Evolutionary conservation across 768 basidiomycete species (phyloP).

Genomic region (Chiua virens): DNA sequence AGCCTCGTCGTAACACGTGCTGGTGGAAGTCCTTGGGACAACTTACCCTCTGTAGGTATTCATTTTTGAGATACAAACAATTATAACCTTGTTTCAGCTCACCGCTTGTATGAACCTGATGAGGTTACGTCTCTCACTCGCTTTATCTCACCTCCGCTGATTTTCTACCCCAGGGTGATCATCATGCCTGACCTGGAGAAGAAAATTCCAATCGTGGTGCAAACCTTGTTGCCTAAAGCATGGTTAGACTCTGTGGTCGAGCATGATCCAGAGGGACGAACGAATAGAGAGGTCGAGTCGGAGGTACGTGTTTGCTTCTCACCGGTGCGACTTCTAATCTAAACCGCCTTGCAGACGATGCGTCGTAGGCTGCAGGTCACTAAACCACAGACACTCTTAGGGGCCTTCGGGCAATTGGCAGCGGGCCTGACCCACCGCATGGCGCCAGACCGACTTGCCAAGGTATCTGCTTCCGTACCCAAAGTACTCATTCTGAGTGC

Average conservation of each 20-base stretch:
- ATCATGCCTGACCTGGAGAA: conserved; percentile 40
- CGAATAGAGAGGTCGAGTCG: conserved; percentile 60
- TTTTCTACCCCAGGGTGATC: conserved; percentile 31
- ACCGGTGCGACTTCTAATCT: background rate
- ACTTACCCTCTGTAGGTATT: conserved; percentile 60
- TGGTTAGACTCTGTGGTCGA: conserved; percentile 62
- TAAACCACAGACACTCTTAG: conserved; percentile 57
- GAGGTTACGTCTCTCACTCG: conserved; percentile 23
- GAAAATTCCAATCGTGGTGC: conserved; percentile 50
- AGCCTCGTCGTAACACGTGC: conserved; percentile 69
- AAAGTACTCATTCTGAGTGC: conserved; percentile 71
- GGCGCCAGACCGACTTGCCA: conserved; percentile 43
- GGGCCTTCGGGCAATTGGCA: conserved; percentile 70
- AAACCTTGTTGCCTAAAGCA: conserved; percentile 57
- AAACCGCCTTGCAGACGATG: conserved; percentile 38
- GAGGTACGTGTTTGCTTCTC: conserved; percentile 40
- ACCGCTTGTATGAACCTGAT: conserved; percentile 37
- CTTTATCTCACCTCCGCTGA: conserved; percentile 2
- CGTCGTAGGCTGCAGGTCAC: conserved; percentile 49
- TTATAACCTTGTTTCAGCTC: conserved; percentile 31
- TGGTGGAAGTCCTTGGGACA: conserved; percentile 55
- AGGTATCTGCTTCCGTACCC: conserved; percentile 55
- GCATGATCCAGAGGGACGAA: conserved; percentile 55
- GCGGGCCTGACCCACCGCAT: conserved; percentile 68
- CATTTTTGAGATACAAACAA: background rate